These are phyloP conservation scores for Asterella californica DNA, from an alignment of 225 moss, liverwort and hornwort genomes.

Conservation along the genomic window DNA sequence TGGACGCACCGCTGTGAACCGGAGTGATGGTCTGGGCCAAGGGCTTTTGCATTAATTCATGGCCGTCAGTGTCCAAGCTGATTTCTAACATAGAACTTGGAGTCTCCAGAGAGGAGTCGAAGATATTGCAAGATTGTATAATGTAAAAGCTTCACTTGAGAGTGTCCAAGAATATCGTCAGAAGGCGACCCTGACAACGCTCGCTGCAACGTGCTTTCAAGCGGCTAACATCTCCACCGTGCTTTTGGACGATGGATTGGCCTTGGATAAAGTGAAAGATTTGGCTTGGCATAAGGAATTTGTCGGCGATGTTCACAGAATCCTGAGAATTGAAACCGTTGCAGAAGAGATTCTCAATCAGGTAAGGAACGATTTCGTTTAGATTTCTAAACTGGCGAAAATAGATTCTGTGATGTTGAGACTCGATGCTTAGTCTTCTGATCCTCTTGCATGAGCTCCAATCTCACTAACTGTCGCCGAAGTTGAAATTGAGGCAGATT, in stretches of 20 bases:
- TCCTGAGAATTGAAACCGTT: conserved; percentile 78
- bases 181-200: conserved; percentile 42
- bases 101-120: conserved; percentile 29
- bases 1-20: background rate
- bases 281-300: conserved; percentile 67
- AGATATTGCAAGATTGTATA: conserved; percentile 32
- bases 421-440: no score
- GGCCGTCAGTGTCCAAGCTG: background rate
- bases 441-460: background rate
- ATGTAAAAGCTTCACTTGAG: conserved; percentile 28
- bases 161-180: conserved; percentile 59
- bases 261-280: conserved; percentile 61
- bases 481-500: no score
- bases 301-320: conserved; percentile 61
- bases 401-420: background rate
- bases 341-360: conserved; percentile 77
- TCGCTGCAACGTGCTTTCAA: conserved; percentile 67
- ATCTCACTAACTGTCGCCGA: background rate
- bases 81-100: background rate
- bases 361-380: conserved; percentile 38
- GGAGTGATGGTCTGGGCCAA: background rate
- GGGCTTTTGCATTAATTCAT: background rate
- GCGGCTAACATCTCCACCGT: conserved; percentile 74
- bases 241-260: conserved; percentile 77
- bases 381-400: background rate